Base-by-base conservation (phyloP, 1,284 basidiomycete genomes). In the Mycena citricolor region DNA sequence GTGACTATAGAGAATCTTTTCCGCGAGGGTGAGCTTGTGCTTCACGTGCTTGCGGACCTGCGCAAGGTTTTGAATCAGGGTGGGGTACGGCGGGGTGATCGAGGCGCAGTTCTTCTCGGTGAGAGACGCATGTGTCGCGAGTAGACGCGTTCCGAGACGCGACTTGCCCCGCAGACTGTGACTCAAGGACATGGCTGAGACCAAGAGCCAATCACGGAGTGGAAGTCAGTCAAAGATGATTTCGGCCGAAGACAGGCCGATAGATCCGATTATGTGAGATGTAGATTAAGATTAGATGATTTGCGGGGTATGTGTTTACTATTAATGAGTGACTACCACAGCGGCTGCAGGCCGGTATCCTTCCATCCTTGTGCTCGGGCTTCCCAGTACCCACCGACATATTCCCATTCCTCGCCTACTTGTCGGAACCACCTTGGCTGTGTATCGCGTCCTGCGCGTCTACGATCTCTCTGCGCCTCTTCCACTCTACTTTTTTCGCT, bases 1-100 rank as follows among this genome's bases (percentile, higher is more conserved):
- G 69, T 99, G 97, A 57, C 92, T 86, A 68, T 97, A 99, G 33
- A 99, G 76, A 38, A 99, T 97, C 77, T 99, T 99, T 70, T 99
- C 97, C 20, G 95, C 89, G 13, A 99, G 76, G 1, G 94, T 94
- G 47, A 99, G 71, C 14, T 90, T 89, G 44, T 83, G 71, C 52
- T 76, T 74, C 56, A 98, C 74, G 39, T 90, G 69, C 39, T 74
- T 64, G 45, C 89, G 83, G 42, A 94, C 90, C 41, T 68, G 69
- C 38, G 78, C 72, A 45, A 98, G 81, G 37, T 88, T 94, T 55
- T 79, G 63, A 38, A 92, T 74, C 35, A 99, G 75, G 46, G 73
- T 69, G 7, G 77, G 57, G 69, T 99, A 99, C 16, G 94, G 94
- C 21, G 97, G 97, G 8, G 85, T 93, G 56, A 95, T 89, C 4